phyloP scores from a whole-genome alignment of 2,329 filamentous ascomycete species.

The Tolypocladium capitatum region DNA sequence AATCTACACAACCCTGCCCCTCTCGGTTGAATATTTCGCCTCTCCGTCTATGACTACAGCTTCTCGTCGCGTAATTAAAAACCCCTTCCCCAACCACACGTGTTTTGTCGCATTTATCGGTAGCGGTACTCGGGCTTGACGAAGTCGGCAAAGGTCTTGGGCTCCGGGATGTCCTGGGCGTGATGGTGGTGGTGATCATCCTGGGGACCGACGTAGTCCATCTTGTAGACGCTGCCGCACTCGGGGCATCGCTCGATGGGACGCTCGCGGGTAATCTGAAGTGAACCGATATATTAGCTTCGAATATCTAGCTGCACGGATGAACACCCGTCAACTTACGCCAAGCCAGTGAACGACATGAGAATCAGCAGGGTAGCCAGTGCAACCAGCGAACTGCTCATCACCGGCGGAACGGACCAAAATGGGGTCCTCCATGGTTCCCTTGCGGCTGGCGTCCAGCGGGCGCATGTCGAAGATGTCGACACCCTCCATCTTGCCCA shows the following conservation, averaged over 20 bases:
- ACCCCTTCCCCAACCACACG: slow-evolving; percentile 1
- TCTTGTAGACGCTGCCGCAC: slow-evolving; percentile 94
- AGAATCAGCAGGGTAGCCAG: slow-evolving; percentile 82
- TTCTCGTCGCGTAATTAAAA: slow-evolving; percentile 13
- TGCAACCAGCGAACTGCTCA: slow-evolving; percentile 96
- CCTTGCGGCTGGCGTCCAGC: slow-evolving; percentile 77
- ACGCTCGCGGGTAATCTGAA: slow-evolving; percentile 70
- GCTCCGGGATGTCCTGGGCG: slow-evolving; percentile 59
- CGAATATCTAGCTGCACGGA: neutral
- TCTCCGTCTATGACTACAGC: slow-evolving; percentile 8
- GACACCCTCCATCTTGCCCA: slow-evolving; percentile 98
- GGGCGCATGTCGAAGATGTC: slow-evolving; percentile 98
- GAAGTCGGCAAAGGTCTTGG: slow-evolving; percentile 94
- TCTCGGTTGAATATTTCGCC: slow-evolving; percentile 8
- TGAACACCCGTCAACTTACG: slow-evolving; percentile 37
- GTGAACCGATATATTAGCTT: neutral
- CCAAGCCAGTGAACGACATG: slow-evolving; percentile 86
- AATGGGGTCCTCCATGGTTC: slow-evolving; percentile 88
- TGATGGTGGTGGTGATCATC: slow-evolving; percentile 56
- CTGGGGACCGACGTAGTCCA: slow-evolving; percentile 83
- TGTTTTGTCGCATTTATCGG: slow-evolving; percentile 20
- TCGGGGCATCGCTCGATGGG: slow-evolving; percentile 92
- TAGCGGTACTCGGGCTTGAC: slow-evolving; percentile 93
- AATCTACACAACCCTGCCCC: slow-evolving; percentile 25
- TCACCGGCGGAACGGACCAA: slow-evolving; percentile 81